Evolutionary conservation across 2,329 filamentous ascomycete genomes (phyloP), one percentile per base, ranked within the genome.

Genomic region (Trichoderma breve): DNA sequence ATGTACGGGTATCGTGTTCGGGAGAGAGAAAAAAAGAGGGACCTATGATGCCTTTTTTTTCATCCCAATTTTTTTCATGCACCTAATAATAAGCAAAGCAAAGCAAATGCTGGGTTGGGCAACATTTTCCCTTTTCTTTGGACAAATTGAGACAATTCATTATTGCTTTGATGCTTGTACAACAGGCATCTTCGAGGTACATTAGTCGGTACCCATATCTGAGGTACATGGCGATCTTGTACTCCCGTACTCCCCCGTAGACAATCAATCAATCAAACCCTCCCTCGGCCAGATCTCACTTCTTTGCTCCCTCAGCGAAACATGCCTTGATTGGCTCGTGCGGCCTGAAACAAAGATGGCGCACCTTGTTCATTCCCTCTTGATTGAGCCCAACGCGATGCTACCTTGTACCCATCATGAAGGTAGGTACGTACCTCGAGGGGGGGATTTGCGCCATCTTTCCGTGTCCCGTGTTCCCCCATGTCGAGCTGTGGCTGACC

Each of bases 401-500:
- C 28, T n/a, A 69, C 64, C n/a, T 3, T n/a, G 18, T 47, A n/a
- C 43, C 18, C 18, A 47, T 21, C 43, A 36, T 21, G n/a, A 21
- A 21, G 18, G 34, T 14, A 11, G n/a, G 43, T 51, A 51, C 43
- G 47, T 53, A 53, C 47, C 47, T 24, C 47, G 21, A 6, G 21
- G 47, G 47, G 18, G 36, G 15, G 36, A 8, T 18, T n/a, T 43
- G 39, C 39, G 39, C 43, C 43, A 21, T 51, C 18, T 51, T 47
- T 21, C 47, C 47, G 47, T 53, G 47, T 51, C 43, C 65, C 53
- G 60, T 61, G 65, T 51, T 18, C 39, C 39, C 39, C 65, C 53
- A 69, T 69, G 65, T 51, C 67, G 1, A 70, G 67, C 67, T 70
- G 67, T 70, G 67, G 67, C 67, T 70, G 57, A 70, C 39, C 39